Evolutionary conservation across 2,329 filamentous ascomycete species (phyloP).

Genomic region (Achaetomium macrosporum): DNA sequence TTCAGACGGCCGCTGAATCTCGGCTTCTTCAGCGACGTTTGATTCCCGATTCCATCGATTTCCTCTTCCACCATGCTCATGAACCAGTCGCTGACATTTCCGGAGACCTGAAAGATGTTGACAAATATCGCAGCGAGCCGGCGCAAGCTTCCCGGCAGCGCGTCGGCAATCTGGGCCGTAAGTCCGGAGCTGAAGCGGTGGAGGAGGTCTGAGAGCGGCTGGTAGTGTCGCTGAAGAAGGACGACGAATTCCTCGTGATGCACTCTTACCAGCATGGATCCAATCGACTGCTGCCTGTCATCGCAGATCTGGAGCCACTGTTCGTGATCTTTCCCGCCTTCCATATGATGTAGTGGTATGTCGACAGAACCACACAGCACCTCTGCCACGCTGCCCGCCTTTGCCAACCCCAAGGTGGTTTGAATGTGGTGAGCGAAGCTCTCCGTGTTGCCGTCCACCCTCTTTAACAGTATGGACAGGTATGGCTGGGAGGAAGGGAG

Average conservation of each 20-base stretch:
- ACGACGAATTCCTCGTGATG: conserved; percentile 86
- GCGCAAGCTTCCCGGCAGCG: conserved; percentile 70
- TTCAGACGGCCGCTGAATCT: conserved; percentile 66
- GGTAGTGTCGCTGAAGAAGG: conserved; percentile 78
- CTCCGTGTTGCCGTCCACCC: conserved; percentile 48
- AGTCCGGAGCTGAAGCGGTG: conserved; percentile 80
- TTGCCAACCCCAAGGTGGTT: conserved; percentile 38
- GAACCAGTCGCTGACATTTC: conserved; percentile 79
- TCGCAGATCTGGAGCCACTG: conserved; percentile 83
- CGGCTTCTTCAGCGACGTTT: conserved; percentile 67
- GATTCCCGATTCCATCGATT: conserved; percentile 86
- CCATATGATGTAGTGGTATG: conserved; percentile 71
- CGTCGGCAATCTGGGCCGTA: conserved; percentile 75
- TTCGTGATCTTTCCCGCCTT: conserved; percentile 71
- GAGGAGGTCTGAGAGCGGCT: conserved; percentile 72
- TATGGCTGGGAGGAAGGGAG: conserved; percentile 63
- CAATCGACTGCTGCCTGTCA: conserved; percentile 67
- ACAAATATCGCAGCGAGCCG: conserved; percentile 79
- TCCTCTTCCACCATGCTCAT: conserved; percentile 93
- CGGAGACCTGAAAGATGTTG: conserved; percentile 93
- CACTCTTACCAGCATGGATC: conserved; percentile 78
- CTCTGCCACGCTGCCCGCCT: conserved; percentile 43
- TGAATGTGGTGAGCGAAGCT: conserved; percentile 41
- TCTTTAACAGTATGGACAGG: conserved; percentile 66
- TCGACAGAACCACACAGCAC: conserved; percentile 68